Evolutionary conservation across 495 filamentous ascomycete genomes (phyloP), one percentile per base, ranked within the genome.

Genomic region (Podospora bellae-mahoneyi): DNA sequence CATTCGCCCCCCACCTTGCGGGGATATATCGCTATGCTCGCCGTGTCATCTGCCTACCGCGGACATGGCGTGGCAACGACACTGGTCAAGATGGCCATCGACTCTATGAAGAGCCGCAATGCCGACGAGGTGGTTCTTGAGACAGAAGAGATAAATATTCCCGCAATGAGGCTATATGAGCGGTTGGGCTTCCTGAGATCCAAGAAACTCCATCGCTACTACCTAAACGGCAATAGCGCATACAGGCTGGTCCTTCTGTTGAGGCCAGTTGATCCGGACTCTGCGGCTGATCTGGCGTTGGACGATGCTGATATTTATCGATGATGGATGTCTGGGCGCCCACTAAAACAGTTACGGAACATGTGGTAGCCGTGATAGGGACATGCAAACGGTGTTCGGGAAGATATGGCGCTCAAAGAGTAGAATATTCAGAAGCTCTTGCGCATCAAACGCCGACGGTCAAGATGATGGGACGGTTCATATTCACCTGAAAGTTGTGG

Each of bases 1-100:
- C 85, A 88, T 60, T 84, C 84, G 10, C 86, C 88, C 1, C 89
- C 93, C 13, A 92, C 92, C 0, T 77, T 93, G 68, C 88, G 96
- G 64, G 96, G 96, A 64, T 99, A 99, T 80, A 97, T 99, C 70
- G 96, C 96, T 75, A 99, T 99, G 96, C 84, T 99, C 62, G 96
- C 94, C 28, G 92, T 96, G 28, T 85, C 87, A 63, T 85, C 92
- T 64, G 82, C 88, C 26, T 89, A 91, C 75, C 87, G 96, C 4
- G 92, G 93, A 1, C 85, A 87, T 59, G 92, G 95, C n/a, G 94
- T 99, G 64, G 95, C 94, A 18, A 97, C 94, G 5, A 88, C 87
- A 62, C 81, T 99, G 23, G 96, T 98, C 16, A 84, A 89, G 67
- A 91, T 90, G 87, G 92, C 93, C 7, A 95, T 99, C 69, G 92